Conservation (phyloP, 169 alveolate genomes). For the Cryptosporidium meleagridis region DNA sequence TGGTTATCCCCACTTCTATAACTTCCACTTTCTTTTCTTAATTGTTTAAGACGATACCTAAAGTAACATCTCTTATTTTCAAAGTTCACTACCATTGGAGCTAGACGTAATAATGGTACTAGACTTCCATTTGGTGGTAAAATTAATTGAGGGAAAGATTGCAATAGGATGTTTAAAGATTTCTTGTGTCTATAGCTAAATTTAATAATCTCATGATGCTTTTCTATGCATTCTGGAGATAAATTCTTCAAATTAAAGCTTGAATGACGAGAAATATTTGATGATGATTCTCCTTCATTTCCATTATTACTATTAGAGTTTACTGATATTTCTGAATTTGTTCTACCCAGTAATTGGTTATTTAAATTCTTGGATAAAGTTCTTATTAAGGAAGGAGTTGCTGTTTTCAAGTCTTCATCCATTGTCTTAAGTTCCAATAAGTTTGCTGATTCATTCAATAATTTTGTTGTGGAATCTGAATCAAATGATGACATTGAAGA, state of each 20-base stretch:
- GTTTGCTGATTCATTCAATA: constrained; percentile 58
- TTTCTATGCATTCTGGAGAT: constrained; percentile 59
- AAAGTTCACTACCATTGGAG: constrained; percentile 94
- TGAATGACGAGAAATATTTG: background rate
- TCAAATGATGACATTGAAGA: constrained; percentile 60
- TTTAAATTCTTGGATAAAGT: constrained; percentile 29
- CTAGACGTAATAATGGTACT: constrained; percentile 84
- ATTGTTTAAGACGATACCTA: constrained; percentile 87
- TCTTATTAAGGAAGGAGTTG: constrained; percentile 44
- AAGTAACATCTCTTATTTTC: constrained; percentile 97
- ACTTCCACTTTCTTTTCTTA: constrained; percentile 83
- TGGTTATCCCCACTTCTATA: constrained; percentile 73
- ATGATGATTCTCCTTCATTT: background rate
- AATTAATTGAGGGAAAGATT: constrained; percentile 76
- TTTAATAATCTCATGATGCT: constrained; percentile 62
- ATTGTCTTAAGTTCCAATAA: constrained; percentile 51
- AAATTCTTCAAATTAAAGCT: constrained; percentile 18
- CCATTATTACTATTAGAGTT: background rate
- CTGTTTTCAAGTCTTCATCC: constrained; percentile 46
- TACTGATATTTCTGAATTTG: background rate
- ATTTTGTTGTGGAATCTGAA: constrained; percentile 33
- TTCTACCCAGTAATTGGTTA: background rate
- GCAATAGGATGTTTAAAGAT: constrained; percentile 72
- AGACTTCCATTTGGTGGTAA: constrained; percentile 82
- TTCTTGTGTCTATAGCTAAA: constrained; percentile 76